phyloP scores from a whole-genome alignment of 1,284 basidiomycete species.

The Ustilago sp. region DNA sequence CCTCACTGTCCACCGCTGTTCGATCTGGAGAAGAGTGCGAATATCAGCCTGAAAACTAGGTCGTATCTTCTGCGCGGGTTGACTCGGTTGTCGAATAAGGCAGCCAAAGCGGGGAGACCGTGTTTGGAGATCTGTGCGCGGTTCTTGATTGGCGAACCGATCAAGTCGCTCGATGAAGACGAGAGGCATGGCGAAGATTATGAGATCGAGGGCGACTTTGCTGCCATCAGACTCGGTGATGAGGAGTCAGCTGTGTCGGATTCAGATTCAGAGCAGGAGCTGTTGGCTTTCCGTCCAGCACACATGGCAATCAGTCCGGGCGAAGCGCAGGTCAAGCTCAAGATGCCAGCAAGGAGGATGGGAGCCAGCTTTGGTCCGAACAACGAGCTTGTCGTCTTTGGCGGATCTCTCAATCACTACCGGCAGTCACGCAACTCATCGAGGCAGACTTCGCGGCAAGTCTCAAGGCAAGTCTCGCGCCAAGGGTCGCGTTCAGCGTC shows the following conservation, averaged over 20 bases:
- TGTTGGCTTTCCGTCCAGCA: conserved; percentile 27
- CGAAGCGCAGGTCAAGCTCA: conserved; percentile 19
- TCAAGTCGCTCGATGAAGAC: conserved; percentile 44
- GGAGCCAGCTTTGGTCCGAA: conserved; percentile 52
- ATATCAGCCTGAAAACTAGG: conserved; percentile 60
- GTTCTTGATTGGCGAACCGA: conserved; percentile 59
- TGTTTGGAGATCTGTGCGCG: conserved; percentile 56
- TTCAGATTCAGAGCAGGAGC: conserved; percentile 26
- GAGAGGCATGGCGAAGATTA: conserved; percentile 16
- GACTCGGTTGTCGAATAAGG: conserved; percentile 35
- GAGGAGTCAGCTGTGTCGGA: conserved; percentile 23
- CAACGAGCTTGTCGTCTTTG: conserved; percentile 51
- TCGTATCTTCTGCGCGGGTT: conserved; percentile 57
- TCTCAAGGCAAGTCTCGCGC: conserved; percentile 8
- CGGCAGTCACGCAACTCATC: conserved; percentile 32
- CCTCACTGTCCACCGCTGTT: conserved; percentile 56
- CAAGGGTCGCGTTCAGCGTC: conserved; percentile 18
- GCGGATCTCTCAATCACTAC: conserved; percentile 28
- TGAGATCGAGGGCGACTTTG: conserved; percentile 11
- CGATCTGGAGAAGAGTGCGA: conserved; percentile 64
- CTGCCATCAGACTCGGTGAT: conserved; percentile 18
- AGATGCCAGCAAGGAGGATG: conserved; percentile 40
- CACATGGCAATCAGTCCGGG: conserved; percentile 2
- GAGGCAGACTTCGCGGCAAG: conserved; percentile 16
- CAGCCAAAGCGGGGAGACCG: conserved; percentile 31